A percentile compares a stretch with the other conserved stretches of the same genome.
Conservation (phyloP, 179 eudicot genomes). For the Beta corolliflora region DNA sequence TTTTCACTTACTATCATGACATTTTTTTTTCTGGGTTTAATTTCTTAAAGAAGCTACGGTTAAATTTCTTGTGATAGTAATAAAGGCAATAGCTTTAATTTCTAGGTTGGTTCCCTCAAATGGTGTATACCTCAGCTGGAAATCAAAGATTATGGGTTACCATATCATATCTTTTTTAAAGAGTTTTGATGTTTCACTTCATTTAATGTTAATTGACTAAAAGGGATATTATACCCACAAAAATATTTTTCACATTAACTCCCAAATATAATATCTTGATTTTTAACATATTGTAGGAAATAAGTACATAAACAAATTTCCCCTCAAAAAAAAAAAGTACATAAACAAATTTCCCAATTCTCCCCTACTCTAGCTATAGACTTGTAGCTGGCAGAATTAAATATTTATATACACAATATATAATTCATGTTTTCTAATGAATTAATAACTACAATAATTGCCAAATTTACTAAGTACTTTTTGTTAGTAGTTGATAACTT, state of each 20-base stretch:
- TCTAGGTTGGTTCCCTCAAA: slow-evolving; percentile 33
- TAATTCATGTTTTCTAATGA: too few species aligned
- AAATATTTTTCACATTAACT: slow-evolving; percentile 15
- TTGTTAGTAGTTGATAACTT: background rate
- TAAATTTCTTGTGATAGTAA: slow-evolving; percentile 6
- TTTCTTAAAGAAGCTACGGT: too few species aligned
- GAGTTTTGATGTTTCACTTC: slow-evolving; percentile 43
- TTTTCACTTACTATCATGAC: background rate
- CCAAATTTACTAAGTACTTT: background rate
- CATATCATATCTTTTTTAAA: slow-evolving; percentile 29
- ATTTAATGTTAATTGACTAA: slow-evolving; percentile 41
- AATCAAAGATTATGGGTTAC: slow-evolving; percentile 30
- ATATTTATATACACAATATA: too few species aligned
- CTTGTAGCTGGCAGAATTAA: background rate
- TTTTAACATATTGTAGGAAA: slow-evolving; percentile 19
- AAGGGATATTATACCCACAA: slow-evolving; percentile 19
- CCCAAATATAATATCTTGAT: slow-evolving; percentile 16
- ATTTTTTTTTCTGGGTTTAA: too few species aligned
- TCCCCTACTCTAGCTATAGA: slow-evolving; percentile 1
- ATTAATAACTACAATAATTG: too few species aligned
- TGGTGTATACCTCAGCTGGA: slow-evolving; percentile 14
- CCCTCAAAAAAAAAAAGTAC: too few species aligned
- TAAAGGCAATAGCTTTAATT: background rate
- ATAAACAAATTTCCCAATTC: slow-evolving; percentile 2
- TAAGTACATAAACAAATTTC: too few species aligned